Base-by-base conservation (phyloP, 2,329 filamentous ascomycete genomes). In the Pseudogymnoascus sp. region DNA sequence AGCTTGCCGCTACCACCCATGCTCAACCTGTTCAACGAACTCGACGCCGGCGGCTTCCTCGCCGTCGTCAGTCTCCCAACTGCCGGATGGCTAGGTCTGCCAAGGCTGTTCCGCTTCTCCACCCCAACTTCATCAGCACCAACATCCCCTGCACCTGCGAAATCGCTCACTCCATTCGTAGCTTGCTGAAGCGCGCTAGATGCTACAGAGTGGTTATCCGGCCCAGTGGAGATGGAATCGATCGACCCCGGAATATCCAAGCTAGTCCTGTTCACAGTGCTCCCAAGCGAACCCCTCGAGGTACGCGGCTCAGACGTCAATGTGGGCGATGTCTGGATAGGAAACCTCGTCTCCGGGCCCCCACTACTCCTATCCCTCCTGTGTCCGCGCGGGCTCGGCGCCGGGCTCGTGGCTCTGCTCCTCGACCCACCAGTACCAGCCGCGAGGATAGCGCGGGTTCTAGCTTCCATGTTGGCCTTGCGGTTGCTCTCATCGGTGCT, bases 401-500 rank as follows among this genome's bases (percentile, higher is more conserved):
- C 85, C 6, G 91, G 91, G 63, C 87, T 91, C 21, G 82, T 86
- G 28, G 85, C 89, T 57, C 91, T 84, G 70, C 84, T 86, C 58
- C 90, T 83, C 78, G 83, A 75, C 15, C 79, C 79, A 37, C 67
- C 66, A 15, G 69, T 79, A 37, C 67, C 66, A 15, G 69, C 70
- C 34, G 67, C 83, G 52, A 94, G 84, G 63, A 92, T 81, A 57
- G 90, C 90, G 63, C 90, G 85, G 71, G 90, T 89, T 58, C 94
- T 85, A 71, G 96, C 94, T 74, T 97, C 92, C 84, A 96, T 92
- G 66, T 95, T 86, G 45, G 90, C 90, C 69, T 91, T 90, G 62
- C 94, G 88, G 73, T 95, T 95, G 75, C 90, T 95, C 77, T 99
- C 94, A 70, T 99, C 91, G 0, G 91, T 95, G 71, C 90, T 95